These are phyloP conservation scores for Podospora pseudoanserina DNA, from an alignment of 495 filamentous ascomycete species.

Conservation along the genomic window DNA sequence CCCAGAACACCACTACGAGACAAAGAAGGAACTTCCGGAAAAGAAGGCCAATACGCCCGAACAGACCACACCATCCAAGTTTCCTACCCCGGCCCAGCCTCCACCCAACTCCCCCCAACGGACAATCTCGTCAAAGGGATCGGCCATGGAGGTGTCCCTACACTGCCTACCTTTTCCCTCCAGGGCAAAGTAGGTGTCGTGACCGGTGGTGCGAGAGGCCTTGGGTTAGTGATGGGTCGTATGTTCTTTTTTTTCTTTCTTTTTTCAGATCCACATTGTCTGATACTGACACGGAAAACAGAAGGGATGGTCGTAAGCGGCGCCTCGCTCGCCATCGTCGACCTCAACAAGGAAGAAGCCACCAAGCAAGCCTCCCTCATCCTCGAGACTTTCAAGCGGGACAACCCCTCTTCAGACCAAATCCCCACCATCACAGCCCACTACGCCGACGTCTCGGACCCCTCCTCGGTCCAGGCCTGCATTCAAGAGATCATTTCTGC, in stretches of 20 bases:
- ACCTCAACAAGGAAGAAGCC: slow-evolving; percentile 90
- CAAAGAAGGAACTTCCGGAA: background rate
- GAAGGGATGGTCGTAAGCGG: slow-evolving; percentile 80
- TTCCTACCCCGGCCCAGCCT: background rate
- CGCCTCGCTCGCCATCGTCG: slow-evolving; percentile 85
- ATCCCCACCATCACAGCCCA: slow-evolving; percentile 84
- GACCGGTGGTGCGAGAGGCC: slow-evolving; percentile 79
- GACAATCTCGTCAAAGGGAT: slow-evolving; percentile 51
- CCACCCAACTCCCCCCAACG: slow-evolving; percentile 56
- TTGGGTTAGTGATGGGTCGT: slow-evolving; percentile 85
- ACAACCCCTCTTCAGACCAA: slow-evolving; percentile 66
- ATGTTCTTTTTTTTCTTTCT: background rate
- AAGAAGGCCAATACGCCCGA: slow-evolving; percentile 58
- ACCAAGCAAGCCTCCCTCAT: slow-evolving; percentile 66
- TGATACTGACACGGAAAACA: background rate
- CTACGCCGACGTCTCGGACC: slow-evolving; percentile 78
- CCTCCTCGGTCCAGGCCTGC: slow-evolving; percentile 67
- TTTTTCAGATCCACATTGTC: background rate
- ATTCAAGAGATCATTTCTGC: slow-evolving; percentile 63
- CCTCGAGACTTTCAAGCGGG: slow-evolving; percentile 65
- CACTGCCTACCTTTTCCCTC: slow-evolving; percentile 63
- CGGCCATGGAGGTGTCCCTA: slow-evolving; percentile 63
- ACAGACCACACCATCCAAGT: slow-evolving; percentile 65
- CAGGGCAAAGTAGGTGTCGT: slow-evolving; percentile 75
- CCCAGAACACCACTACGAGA: background rate